Evolutionary conservation across 495 filamentous ascomycete species (phyloP).

Genomic region (Staphylotrichum tortipilum): DNA sequence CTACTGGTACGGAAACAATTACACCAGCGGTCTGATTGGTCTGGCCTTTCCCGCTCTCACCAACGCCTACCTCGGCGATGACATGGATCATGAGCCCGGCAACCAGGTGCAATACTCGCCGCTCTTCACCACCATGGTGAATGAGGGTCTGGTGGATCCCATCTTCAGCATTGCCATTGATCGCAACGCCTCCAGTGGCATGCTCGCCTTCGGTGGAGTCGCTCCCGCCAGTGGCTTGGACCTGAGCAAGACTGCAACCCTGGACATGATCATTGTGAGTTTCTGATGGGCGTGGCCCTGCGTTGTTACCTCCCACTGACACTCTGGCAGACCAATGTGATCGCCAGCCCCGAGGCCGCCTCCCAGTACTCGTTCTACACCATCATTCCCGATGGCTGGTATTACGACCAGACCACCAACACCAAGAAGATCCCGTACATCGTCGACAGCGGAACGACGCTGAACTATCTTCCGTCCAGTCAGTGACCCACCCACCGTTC

Average conservation of each 20-base stretch:
- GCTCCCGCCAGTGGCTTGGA: conserved; percentile 27
- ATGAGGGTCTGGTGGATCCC: conserved; percentile 42
- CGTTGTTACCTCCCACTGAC: not conserved
- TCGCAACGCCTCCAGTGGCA: conserved; percentile 31
- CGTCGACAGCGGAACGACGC: conserved; percentile 41
- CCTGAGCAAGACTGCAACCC: conserved; percentile 18
- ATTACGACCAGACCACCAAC: conserved; percentile 24
- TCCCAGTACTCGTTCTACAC: conserved; percentile 36
- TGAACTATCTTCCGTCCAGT: conserved; percentile 36
- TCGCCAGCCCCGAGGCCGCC: conserved; percentile 15
- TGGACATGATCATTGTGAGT: conserved; percentile 36
- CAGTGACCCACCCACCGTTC: not conserved
- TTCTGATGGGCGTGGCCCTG: not conserved
- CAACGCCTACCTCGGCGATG: conserved; percentile 32
- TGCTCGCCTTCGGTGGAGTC: conserved; percentile 47
- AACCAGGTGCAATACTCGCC: conserved; percentile 43
- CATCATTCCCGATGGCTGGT: conserved; percentile 32
- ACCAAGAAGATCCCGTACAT: conserved; percentile 35
- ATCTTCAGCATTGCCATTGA: conserved; percentile 47
- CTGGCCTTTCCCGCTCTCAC: conserved; percentile 51
- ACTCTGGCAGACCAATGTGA: conserved; percentile 19
- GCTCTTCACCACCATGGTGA: conserved; percentile 49
- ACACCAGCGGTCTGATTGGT: conserved; percentile 50
- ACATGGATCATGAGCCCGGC: conserved; percentile 19
- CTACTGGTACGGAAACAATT: conserved; percentile 38